Base-by-base conservation (phyloP, 352 stramenopile species). In the Achlya hypogyna region DNA sequence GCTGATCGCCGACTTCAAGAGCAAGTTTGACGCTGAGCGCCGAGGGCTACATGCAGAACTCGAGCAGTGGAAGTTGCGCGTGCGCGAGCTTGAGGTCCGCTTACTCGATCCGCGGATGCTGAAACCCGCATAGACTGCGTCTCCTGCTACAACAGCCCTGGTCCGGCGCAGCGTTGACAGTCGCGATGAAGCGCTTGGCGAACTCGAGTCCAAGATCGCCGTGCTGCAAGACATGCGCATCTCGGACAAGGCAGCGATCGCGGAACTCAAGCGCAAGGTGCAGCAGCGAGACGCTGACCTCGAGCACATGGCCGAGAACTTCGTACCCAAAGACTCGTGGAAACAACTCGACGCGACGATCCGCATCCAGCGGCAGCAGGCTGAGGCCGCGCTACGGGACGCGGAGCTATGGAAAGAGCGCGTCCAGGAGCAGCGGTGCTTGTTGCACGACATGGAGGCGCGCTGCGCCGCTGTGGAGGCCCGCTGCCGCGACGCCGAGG, bases 191-290 rank as follows among this genome's bases (percentile, higher is more conserved):
- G 27, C 51, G 18, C 38, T 79, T 29, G 71, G 78, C 22, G 78
- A 84, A 42, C 54, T 90, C 20, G 77, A 84, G 68, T 74, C 70
- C 27, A 80, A 93, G 59, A 73, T 91, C 34, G 71, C 77, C 40
- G 68, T 86, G 60, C 63, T 91, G 10, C 78, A 93, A 69, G 81
- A 90, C 45, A 72, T 88, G 69, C 79, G 82, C 1, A 70, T 89
- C 22, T 74, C 75, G 23, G 82, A 91, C 66, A 80, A 85, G 59
- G 77, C 66, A 14, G 77, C 75, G 18, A 84, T 91, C 14, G 66
- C 77, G 14, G 77, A 87, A 42, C 73, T 89, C 18, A 69, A 81
- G 71, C 72, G 79, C 23, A 75, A 87, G 16, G 40, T 79, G 5
- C 78, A 88, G 69, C 79, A 87, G 49, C 75, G 81, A 28, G 76